These are phyloP conservation scores for Dentipellis sp. DNA, from an alignment of 768 basidiomycete species.

Conservation along the genomic window DNA sequence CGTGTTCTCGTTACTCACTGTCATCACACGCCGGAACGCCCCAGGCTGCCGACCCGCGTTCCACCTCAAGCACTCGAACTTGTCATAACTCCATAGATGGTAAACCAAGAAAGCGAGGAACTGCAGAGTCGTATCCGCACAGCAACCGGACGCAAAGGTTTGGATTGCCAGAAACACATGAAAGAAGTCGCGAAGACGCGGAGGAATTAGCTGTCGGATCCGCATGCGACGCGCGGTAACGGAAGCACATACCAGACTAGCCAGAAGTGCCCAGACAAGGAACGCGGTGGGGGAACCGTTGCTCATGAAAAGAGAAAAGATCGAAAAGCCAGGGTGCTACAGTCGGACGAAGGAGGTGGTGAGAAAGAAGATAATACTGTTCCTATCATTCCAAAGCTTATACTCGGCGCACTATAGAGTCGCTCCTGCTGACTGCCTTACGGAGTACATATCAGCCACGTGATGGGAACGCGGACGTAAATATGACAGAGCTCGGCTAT, in stretches of 20 bases:
- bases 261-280: constrained; percentile 66
- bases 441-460: too few relatives aligned
- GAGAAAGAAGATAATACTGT: neutral
- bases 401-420: too few relatives aligned
- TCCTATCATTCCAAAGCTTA: neutral
- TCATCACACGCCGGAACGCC: constrained; percentile 85
- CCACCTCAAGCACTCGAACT: constrained; percentile 68
- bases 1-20: constrained; percentile 36
- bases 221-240: neutral
- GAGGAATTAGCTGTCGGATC: neutral
- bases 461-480: too few relatives aligned
- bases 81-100: constrained; percentile 79
- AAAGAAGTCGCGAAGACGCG: neutral
- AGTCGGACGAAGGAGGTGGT: neutral
- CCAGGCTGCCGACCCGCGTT: constrained; percentile 69
- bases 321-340: neutral
- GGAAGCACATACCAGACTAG: constrained; percentile 8
- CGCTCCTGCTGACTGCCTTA: too few relatives aligned
- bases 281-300: constrained; percentile 66
- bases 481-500: too few relatives aligned
- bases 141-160: neutral
- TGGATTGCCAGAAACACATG: neutral
- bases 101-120: constrained; percentile 58
- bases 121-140: constrained; percentile 26
- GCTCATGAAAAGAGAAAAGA: constrained; percentile 31